These are phyloP conservation scores for Nicotiana benthamiana DNA, from an alignment of 257 asterid species.

Conservation along the genomic window DNA sequence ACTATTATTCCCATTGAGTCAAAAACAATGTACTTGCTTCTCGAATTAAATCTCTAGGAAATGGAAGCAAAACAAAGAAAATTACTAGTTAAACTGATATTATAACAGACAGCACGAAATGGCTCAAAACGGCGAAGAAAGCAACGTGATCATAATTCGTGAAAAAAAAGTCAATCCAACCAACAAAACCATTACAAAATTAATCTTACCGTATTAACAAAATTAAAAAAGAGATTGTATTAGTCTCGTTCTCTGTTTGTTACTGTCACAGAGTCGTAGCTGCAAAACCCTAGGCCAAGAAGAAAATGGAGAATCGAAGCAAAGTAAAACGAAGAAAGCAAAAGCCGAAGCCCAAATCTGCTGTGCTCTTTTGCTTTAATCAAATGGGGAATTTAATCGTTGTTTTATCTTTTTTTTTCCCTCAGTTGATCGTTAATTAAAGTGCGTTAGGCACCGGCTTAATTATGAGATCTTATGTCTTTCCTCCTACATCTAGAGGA, in stretches of 20 bases:
- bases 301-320: neutral
- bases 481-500: neutral
- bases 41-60: neutral
- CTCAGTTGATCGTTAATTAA: neutral
- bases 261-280: neutral
- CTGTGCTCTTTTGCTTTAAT: neutral
- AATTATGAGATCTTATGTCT: neutral
- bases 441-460: neutral
- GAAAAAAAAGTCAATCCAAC: neutral
- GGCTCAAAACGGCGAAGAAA: neutral
- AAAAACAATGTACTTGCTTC: neutral
- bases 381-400: neutral
- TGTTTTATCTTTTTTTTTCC: neutral
- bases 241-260: neutral
- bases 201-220: neutral
- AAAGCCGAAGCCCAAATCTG: neutral
- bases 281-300: neutral
- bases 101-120: neutral
- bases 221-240: neutral
- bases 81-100: neutral
- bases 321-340: neutral
- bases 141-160: neutral
- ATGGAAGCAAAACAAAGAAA: neutral
- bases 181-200: neutral
- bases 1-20: neutral